Percentiles rank a stretch among this genome's conserved stretches.
These are phyloP conservation scores for Lactarius quietus DNA, from an alignment of 768 basidiomycete species.

Conservation along the genomic window DNA sequence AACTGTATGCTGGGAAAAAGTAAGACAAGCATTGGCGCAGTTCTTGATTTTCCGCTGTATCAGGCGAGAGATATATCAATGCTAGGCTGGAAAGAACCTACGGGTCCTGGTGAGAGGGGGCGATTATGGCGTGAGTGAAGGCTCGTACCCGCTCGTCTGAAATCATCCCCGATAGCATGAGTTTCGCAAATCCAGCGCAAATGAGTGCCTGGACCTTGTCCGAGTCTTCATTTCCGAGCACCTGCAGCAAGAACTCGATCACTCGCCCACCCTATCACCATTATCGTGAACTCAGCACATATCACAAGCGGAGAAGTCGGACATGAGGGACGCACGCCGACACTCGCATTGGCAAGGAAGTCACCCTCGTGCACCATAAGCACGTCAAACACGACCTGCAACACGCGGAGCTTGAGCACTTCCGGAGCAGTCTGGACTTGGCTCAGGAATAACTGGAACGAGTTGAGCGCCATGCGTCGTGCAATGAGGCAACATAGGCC, in stretches of 20 bases:
- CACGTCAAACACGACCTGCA: constrained; percentile 83
- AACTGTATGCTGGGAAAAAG: constrained; percentile 85
- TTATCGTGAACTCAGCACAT: constrained; percentile 1
- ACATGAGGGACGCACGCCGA: constrained; percentile 28
- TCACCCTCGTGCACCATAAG: constrained; percentile 77
- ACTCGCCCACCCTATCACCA: constrained; percentile 47
- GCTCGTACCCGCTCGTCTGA: constrained; percentile 57
- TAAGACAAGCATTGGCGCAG: constrained; percentile 82
- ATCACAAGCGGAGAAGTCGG: not conserved
- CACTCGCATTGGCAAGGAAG: constrained; percentile 47
- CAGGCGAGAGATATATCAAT: constrained; percentile 71
- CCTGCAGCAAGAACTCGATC: constrained; percentile 60
- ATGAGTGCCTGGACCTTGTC: constrained; percentile 67
- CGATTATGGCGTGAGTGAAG: not conserved
- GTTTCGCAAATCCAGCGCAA: constrained; percentile 80
- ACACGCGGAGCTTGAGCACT: constrained; percentile 59
- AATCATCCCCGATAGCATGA: constrained; percentile 74
- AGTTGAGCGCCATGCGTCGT: constrained; percentile 60
- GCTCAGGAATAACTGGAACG: constrained; percentile 76
- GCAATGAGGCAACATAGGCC: constrained; percentile 87
- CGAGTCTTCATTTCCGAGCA: constrained; percentile 52
- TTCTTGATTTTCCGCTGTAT: constrained; percentile 75
- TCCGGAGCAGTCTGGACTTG: constrained; percentile 67
- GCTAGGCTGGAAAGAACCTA: constrained; percentile 50
- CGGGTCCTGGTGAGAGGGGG: not conserved